Percentiles rank a stretch among this genome's conserved stretches.
Conservation (phyloP, 192 early-diverging fungal genomes). For the Gigaspora rosea region DNA sequence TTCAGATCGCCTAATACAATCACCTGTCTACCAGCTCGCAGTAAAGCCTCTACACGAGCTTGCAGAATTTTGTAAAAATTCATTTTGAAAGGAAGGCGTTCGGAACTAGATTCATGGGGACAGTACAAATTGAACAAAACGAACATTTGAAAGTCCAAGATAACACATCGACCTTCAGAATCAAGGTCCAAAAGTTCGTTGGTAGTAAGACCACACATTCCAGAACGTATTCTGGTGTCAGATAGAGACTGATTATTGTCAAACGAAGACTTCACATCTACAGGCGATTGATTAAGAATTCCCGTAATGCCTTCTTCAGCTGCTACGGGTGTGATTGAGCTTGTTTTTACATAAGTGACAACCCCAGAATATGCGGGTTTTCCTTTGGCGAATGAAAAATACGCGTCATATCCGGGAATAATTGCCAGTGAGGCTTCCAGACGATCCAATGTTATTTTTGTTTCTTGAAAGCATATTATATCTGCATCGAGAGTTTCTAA, state of each 20-base stretch:
- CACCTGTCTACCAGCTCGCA: conserved; percentile 55
- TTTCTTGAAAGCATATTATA: conserved; percentile 79
- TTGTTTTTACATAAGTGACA: conserved; percentile 60
- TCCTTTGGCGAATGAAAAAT: conserved; percentile 65
- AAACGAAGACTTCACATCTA: neutral
- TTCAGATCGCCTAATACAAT: conserved; percentile 73
- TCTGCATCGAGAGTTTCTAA: conserved; percentile 54
- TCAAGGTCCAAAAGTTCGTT: conserved; percentile 54
- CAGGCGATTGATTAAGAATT: conserved; percentile 18
- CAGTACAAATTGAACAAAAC: conserved; percentile 78
- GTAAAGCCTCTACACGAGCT: conserved; percentile 48
- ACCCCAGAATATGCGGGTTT: conserved; percentile 72
- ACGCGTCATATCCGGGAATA: conserved; percentile 71
- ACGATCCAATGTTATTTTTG: conserved; percentile 62
- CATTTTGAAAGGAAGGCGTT: conserved; percentile 55
- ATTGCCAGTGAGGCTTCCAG: conserved; percentile 59
- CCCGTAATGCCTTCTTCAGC: conserved; percentile 75
- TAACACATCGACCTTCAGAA: conserved; percentile 68
- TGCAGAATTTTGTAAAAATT: conserved; percentile 52
- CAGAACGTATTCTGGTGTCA: neutral
- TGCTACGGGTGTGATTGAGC: conserved; percentile 50
- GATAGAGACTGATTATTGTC: conserved; percentile 10
- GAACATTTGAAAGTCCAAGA: conserved; percentile 75
- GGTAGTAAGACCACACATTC: neutral
- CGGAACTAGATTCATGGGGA: conserved; percentile 54